Percentiles rank a stretch among this genome's conserved stretches.
Conservation (phyloP, 306 rosid genomes). For the Elaeagnus macrophylla region DNA sequence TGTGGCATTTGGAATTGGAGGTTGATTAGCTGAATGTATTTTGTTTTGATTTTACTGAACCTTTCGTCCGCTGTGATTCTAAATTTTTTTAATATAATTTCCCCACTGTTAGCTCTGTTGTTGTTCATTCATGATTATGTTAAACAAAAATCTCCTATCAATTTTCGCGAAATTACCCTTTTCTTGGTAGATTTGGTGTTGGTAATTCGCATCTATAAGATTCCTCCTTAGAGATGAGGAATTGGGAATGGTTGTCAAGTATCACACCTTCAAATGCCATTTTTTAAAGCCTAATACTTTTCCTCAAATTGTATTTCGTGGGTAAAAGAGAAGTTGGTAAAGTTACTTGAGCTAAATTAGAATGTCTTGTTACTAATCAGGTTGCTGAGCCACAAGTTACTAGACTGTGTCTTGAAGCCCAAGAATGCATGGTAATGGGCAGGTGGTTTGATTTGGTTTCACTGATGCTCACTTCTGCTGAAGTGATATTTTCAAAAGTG, state of each 20-base stretch:
- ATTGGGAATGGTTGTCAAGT: neutral
- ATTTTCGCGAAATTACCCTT: no score
- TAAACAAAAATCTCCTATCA: no score
- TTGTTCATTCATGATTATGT: no score
- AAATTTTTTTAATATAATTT: no score
- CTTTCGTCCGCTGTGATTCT: no score
- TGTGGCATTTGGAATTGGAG: no score
- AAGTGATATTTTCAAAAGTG: conserved; percentile 77
- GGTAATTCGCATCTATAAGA: neutral
- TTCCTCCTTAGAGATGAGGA: neutral
- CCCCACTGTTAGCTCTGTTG: no score
- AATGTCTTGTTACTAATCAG: conserved; percentile 27
- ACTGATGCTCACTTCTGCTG: conserved; percentile 81
- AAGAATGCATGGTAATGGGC: conserved; percentile 50
- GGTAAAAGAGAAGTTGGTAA: neutral
- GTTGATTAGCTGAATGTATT: no score
- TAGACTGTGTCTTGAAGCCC: conserved; percentile 69
- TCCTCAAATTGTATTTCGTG: neutral
- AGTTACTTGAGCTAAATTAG: conserved; percentile 4
- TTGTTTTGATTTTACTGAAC: no score
- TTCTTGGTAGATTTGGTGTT: no score
- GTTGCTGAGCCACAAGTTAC: conserved; percentile 77
- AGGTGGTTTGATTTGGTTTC: conserved; percentile 83
- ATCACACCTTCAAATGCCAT: neutral
- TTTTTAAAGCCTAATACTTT: neutral